Percentiles rank a stretch among this genome's conserved stretches.
These are phyloP conservation scores for Cryptococcus sp. DNA, from an alignment of 1,284 basidiomycete species.

Conservation along the genomic window DNA sequence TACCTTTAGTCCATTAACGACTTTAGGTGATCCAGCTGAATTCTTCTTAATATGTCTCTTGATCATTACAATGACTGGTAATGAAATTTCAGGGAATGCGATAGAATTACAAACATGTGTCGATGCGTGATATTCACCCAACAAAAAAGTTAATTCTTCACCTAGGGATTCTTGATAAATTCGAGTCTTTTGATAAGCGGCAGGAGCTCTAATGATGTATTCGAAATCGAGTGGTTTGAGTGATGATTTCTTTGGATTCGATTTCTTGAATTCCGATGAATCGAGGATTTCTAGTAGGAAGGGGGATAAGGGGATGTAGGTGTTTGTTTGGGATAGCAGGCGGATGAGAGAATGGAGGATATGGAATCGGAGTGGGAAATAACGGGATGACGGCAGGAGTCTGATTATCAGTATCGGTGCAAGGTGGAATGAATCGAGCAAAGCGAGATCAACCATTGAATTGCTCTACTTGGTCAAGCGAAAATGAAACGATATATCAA, in stretches of 20 bases:
- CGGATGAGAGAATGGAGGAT: constrained; percentile 67
- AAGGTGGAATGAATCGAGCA: no score
- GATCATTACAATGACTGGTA: constrained; percentile 74
- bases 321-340: constrained; percentile 69
- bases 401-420: no score
- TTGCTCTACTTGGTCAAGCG: neutral
- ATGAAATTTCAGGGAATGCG: constrained; percentile 86
- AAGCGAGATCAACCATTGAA: neutral
- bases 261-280: constrained; percentile 64
- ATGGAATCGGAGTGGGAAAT: constrained; percentile 76
- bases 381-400: constrained; percentile 73
- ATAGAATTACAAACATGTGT: constrained; percentile 59
- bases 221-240: constrained; percentile 86
- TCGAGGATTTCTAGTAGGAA: constrained; percentile 82
- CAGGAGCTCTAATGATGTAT: constrained; percentile 78
- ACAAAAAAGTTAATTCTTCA: constrained; percentile 73
- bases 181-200: constrained; percentile 82
- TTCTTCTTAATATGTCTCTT: constrained; percentile 64
- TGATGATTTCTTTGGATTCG: constrained; percentile 79
- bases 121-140: constrained; percentile 70
- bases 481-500: neutral
- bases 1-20: constrained; percentile 57
- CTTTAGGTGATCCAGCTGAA: constrained; percentile 50
- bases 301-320: constrained; percentile 84
- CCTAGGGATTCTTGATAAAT: constrained; percentile 78